phyloP scores from a whole-genome alignment of 805 yeast genomes.

The Kazachstania africana region DNA sequence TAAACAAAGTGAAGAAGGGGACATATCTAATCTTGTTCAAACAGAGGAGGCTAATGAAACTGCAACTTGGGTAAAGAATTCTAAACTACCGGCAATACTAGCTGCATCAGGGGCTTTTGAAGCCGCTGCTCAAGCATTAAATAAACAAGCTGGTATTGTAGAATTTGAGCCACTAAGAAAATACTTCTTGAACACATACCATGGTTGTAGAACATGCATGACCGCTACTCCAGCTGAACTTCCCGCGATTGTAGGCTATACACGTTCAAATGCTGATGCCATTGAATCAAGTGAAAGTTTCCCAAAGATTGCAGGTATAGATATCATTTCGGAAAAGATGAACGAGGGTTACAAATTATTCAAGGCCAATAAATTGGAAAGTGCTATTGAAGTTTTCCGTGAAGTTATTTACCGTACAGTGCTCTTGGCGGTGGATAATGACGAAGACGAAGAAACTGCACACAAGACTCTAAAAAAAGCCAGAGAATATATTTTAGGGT shows the following conservation, averaged over 20 bases:
- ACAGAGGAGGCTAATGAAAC: conserved; percentile 42
- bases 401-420: conserved; percentile 65
- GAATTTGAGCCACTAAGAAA: conserved; percentile 79
- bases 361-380: conserved; percentile 71
- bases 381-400: conserved; percentile 73
- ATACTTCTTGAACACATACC: conserved; percentile 76
- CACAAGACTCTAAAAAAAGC: conserved; percentile 59
- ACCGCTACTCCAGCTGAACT: conserved; percentile 60
- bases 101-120: conserved; percentile 96
- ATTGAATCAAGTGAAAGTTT: conserved; percentile 29
- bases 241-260: conserved; percentile 55
- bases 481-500: conserved; percentile 84
- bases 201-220: conserved; percentile 63
- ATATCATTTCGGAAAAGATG: conserved; percentile 43
- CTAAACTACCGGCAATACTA: conserved; percentile 82
- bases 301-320: conserved; percentile 71
- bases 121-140: conserved; percentile 84
- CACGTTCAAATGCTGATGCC: conserved; percentile 34
- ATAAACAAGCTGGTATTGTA: conserved; percentile 79
- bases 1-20: conserved; percentile 28
- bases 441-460: conserved; percentile 70
- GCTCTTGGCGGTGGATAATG: conserved; percentile 56
- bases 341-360: conserved; percentile 72
- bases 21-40: conserved; percentile 20
- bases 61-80: conserved; percentile 75